phyloP scores from a whole-genome alignment of 2,329 filamentous ascomycete species.

The Talaromyces verruculosus region DNA sequence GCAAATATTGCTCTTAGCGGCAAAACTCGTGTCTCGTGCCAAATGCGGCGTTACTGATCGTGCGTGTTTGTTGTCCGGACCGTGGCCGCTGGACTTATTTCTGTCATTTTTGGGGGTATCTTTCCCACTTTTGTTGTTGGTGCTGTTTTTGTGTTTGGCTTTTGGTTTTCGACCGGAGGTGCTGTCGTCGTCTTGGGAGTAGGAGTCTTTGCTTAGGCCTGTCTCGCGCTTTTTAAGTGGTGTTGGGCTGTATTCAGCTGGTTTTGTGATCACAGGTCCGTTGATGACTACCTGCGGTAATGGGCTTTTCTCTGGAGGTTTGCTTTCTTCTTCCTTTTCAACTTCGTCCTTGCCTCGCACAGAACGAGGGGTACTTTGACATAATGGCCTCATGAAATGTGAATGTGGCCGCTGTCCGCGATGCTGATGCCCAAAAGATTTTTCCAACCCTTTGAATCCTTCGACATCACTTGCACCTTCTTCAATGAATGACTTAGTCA shows the following conservation, averaged over 20 bases:
- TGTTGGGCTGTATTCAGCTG: conserved; percentile 10
- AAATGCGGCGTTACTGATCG: conserved; percentile 16
- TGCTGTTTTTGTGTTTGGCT: conserved; percentile 33
- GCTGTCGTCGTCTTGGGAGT: conserved; percentile 30
- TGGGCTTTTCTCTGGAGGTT: conserved; percentile 1
- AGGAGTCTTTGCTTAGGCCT: conserved; percentile 30
- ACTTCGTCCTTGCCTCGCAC: conserved; percentile 35
- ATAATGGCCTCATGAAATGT: conserved; percentile 62
- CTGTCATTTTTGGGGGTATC: conserved; percentile 30
- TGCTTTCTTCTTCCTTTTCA: conserved; percentile 24
- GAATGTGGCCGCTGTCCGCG: conserved; percentile 59
- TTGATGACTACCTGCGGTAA: conserved; percentile 27
- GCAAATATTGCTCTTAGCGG: conserved; percentile 30
- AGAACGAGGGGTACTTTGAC: conserved; percentile 51
- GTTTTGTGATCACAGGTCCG: conserved; percentile 22
- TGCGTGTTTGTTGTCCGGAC: conserved; percentile 17
- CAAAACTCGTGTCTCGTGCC: neutral
- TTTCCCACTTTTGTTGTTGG: conserved; percentile 30
- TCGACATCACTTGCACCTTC: conserved; percentile 62
- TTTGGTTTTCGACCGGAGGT: conserved; percentile 33
- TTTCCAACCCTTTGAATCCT: conserved; percentile 62
- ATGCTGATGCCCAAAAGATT: conserved; percentile 63
- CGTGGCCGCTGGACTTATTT: conserved; percentile 30
- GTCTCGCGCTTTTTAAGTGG: conserved; percentile 32
- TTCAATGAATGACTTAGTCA: conserved; percentile 66